Percentiles rank a stretch among this genome's conserved stretches.
Conservation (phyloP, 1,139 yeast genomes). For the Neolecta irregularis region DNA sequence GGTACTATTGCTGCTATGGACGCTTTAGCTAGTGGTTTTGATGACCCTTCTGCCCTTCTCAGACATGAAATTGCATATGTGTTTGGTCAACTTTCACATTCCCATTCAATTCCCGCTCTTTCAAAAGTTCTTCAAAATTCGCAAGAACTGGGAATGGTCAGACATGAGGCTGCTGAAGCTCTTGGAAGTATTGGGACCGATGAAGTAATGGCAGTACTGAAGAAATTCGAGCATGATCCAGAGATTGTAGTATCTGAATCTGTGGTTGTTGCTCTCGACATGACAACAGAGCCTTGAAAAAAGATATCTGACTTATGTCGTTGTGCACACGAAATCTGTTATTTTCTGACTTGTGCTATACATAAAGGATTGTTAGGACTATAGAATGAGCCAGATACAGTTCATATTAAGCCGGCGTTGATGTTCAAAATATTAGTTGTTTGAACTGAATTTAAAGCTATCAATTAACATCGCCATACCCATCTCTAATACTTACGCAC, state of each 20-base stretch:
- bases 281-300: too few species aligned
- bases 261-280: slow-evolving; percentile 90
- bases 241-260: slow-evolving; percentile 90
- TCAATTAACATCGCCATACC: neutral
- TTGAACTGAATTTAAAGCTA: neutral
- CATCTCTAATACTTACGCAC: slow-evolving; percentile 40
- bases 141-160: slow-evolving; percentile 89
- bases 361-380: too few species aligned
- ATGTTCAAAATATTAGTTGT: neutral
- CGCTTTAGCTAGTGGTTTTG: slow-evolving; percentile 81
- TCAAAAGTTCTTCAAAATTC: slow-evolving; percentile 63
- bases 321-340: too few species aligned
- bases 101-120: slow-evolving; percentile 79
- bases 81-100: slow-evolving; percentile 91
- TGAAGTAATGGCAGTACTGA: slow-evolving; percentile 77
- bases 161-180: slow-evolving; percentile 99
- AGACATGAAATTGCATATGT: slow-evolving; percentile 97
- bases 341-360: too few species aligned
- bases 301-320: too few species aligned
- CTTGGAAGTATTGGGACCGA: slow-evolving; percentile 95
- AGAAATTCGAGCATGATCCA: slow-evolving; percentile 60
- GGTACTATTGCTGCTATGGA: slow-evolving; percentile 85
- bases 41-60: slow-evolving; percentile 81
- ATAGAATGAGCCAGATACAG: too few species aligned
- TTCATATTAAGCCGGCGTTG: neutral